Percentiles rank a stretch among this genome's conserved stretches.
Conservation (phyloP, 192 early-diverging fungal species). For the Coemansia sp. region DNA sequence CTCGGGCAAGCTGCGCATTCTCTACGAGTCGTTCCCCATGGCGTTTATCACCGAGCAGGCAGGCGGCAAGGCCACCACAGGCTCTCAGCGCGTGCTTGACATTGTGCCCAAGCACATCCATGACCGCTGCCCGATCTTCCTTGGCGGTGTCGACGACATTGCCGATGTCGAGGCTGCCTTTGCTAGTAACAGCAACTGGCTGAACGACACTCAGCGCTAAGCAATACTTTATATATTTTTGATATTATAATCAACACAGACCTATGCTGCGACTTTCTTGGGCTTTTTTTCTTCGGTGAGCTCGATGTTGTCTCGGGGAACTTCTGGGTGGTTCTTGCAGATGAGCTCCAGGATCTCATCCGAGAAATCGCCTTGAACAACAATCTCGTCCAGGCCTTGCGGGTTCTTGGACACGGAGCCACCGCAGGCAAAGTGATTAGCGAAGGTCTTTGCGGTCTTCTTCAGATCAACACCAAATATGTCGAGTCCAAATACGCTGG, state of each 20-base stretch:
- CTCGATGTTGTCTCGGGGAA: slow-evolving; percentile 78
- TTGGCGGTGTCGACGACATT: slow-evolving; percentile 90
- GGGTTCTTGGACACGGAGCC: slow-evolving; percentile 92
- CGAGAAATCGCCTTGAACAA: slow-evolving; percentile 94
- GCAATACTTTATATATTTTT: neutral
- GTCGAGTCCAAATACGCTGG: slow-evolving; percentile 81
- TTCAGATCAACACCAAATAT: slow-evolving; percentile 93
- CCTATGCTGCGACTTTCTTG: slow-evolving; percentile 42
- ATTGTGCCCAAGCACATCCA: slow-evolving; percentile 86
- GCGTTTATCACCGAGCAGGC: slow-evolving; percentile 90
- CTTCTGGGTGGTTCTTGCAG: slow-evolving; percentile 67
- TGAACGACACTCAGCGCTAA: slow-evolving; percentile 39
- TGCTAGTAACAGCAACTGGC: slow-evolving; percentile 54
- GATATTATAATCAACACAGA: neutral
- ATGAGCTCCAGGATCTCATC: slow-evolving; percentile 89
- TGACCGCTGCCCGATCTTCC: slow-evolving; percentile 86
- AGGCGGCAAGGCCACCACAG: slow-evolving; percentile 91
- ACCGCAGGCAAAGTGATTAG: slow-evolving; percentile 93
- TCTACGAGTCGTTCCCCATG: slow-evolving; percentile 99
- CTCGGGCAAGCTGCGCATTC: slow-evolving; percentile 89
- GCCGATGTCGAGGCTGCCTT: slow-evolving; percentile 79
- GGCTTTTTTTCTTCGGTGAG: slow-evolving; percentile 76
- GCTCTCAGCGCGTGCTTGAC: slow-evolving; percentile 79
- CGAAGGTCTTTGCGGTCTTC: slow-evolving; percentile 95
- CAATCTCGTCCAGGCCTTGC: slow-evolving; percentile 91